These are phyloP conservation scores for Cyberlindnera suaveolens DNA, from an alignment of 805 yeast genomes.

Conservation along the genomic window DNA sequence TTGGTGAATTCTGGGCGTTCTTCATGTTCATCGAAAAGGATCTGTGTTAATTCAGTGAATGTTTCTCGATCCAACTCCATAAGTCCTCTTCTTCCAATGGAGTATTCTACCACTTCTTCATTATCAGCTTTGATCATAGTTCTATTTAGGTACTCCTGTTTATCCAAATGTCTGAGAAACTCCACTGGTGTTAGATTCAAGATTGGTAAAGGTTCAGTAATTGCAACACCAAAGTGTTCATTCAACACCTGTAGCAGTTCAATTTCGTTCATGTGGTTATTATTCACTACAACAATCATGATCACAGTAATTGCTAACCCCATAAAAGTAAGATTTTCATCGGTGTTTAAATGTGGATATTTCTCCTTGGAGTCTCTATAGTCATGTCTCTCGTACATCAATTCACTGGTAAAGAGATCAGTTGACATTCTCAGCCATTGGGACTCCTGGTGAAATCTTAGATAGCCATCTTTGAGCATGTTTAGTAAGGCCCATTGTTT, in stretches of 20 bases:
- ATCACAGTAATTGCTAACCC: slow-evolving; percentile 20
- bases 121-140: slow-evolving; percentile 13
- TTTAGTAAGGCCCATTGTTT: slow-evolving; percentile 17
- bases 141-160: slow-evolving; percentile 20
- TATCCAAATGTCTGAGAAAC: slow-evolving; percentile 20
- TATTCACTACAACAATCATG: slow-evolving; percentile 18
- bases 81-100: slow-evolving; percentile 24
- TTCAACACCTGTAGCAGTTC: slow-evolving; percentile 34
- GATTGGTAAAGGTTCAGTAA: slow-evolving; percentile 4
- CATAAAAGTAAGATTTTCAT: slow-evolving; percentile 12
- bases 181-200: slow-evolving; percentile 16
- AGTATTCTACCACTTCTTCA: slow-evolving; percentile 25
- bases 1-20: slow-evolving; percentile 12
- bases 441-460: slow-evolving; percentile 14
- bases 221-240: slow-evolving; percentile 27
- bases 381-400: slow-evolving; percentile 20
- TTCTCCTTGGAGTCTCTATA: slow-evolving; percentile 17
- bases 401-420: slow-evolving; percentile 17
- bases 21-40: slow-evolving; percentile 19
- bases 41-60: slow-evolving; percentile 17
- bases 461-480: slow-evolving; percentile 6
- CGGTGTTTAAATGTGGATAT: slow-evolving; percentile 12
- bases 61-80: slow-evolving; percentile 22
- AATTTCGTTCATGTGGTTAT: slow-evolving; percentile 32
- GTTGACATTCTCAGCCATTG: slow-evolving; percentile 10